Conservation (phyloP, 768 basidiomycete species). For the Cystobasidium ongulense region DNA sequence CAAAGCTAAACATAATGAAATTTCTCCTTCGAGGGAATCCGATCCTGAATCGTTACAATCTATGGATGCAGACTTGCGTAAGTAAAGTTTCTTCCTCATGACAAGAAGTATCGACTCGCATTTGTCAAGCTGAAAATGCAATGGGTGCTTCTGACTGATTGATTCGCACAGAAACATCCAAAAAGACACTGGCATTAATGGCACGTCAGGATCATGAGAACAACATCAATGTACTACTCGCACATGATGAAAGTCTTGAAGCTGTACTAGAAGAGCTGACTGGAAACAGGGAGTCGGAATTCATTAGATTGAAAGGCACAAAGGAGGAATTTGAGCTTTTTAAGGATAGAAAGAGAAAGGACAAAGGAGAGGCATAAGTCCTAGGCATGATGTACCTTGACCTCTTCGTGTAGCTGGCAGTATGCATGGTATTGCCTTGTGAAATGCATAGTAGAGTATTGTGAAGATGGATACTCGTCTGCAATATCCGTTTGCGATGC, state of each 20-base stretch:
- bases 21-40: neutral
- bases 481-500: no score
- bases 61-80: conserved; percentile 6
- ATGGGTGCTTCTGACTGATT: neutral
- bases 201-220: neutral
- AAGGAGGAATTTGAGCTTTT: neutral
- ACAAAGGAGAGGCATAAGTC: no score
- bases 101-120: neutral
- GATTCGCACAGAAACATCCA: neutral
- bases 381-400: no score
- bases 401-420: no score
- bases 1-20: conserved; percentile 1
- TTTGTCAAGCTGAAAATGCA: no score
- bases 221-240: conserved; percentile 9
- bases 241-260: conserved; percentile 1
- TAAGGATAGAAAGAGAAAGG: neutral
- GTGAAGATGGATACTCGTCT: no score
- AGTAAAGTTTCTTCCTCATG: neutral
- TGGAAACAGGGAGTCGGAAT: neutral
- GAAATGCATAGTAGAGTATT: no score
- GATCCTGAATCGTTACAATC: conserved; percentile 11
- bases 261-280: neutral
- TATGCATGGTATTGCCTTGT: no score
- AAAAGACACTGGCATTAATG: neutral
- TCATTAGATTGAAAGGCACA: neutral